Base-by-base conservation (phyloP, 2,329 filamentous ascomycete species). In the Stachybotrys elegans region DNA sequence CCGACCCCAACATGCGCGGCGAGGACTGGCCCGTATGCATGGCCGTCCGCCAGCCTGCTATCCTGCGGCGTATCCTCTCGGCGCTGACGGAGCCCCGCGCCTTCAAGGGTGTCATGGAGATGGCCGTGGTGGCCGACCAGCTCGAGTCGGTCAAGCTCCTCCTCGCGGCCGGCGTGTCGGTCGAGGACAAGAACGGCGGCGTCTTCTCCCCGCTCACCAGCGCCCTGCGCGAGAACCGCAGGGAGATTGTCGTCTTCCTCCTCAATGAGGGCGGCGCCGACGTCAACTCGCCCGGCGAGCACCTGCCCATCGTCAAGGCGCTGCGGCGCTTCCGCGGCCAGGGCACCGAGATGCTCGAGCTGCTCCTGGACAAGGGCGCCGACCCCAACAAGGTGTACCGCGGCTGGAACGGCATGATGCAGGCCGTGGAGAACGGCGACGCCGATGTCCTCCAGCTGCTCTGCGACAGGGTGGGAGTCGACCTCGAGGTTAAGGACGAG, bases 11-110 rank as follows among this genome's bases (percentile, higher is more conserved):
- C 43, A 64, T 83, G 16, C 73, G 82, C 13, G 83, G 83, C 25
- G 71, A 84, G 53, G 81, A 86, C 56, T 88, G 83, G 83, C 84
- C 84, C 0, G 70, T 86, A 11, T 82, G 76, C 59, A 81, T 87
- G 77, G 81, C 83, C 0, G 81, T 86, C 40, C 72, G 70, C 47
- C 74, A 79, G 27, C 82, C 84, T 0, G 58, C 61, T 0, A 75
- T 87, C 35, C 72, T 86, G 11, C 71, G 73, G 52, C 75, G 73
- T 42, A 68, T 88, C 2, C 68, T 86, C 0, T 68, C 73, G 0
- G 70, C 74, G 2, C 71, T 84, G 8, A 62, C 75, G 1, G 76
- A 83, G 52, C 76, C 78, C 2, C 75, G 76, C 13, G 74, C 78
- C 5, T 81, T 81, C 66, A 83, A 82, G 60, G 83, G 83, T 6